Conservation (phyloP, 352 stramenopile species). For the Globisporangium acanthophoron region DNA sequence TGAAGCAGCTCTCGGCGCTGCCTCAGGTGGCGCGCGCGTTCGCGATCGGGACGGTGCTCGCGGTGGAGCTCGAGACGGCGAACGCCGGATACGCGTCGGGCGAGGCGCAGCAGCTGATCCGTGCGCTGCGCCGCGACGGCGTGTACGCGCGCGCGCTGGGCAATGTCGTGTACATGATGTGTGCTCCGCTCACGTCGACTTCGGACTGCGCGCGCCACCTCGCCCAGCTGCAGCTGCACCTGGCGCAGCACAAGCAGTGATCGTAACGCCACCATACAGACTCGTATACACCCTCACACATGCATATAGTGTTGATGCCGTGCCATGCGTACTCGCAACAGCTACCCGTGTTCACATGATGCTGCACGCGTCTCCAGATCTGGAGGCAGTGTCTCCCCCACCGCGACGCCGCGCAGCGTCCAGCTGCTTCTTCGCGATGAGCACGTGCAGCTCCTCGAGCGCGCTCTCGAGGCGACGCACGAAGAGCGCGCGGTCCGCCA, state of each 20-base stretch:
- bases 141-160: slow-evolving; percentile 77
- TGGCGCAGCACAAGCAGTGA: slow-evolving; percentile 20
- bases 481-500: slow-evolving; percentile 59
- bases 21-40: slow-evolving; percentile 61
- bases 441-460: slow-evolving; percentile 52
- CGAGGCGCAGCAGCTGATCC: slow-evolving; percentile 57
- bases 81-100: slow-evolving; percentile 63
- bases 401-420: slow-evolving; percentile 11
- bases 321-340: background rate
- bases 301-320: background rate
- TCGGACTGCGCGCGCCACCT: slow-evolving; percentile 63
- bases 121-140: slow-evolving; percentile 48
- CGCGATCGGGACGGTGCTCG: slow-evolving; percentile 73
- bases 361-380: background rate
- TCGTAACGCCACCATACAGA: background rate
- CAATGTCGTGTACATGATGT: slow-evolving; percentile 87
- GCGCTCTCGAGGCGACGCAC: slow-evolving; percentile 54
- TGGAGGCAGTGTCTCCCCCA: too few species aligned
- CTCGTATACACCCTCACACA: background rate
- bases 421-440: slow-evolving; percentile 50
- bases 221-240: slow-evolving; percentile 31
- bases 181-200: slow-evolving; percentile 64
- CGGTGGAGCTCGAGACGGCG: slow-evolving; percentile 56
- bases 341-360: slow-evolving; percentile 1
- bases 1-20: slow-evolving; percentile 45